Percentiles rank a stretch among this genome's conserved stretches.
These are phyloP conservation scores for Strobilomyces confusus DNA, from an alignment of 768 basidiomycete species.

Conservation along the genomic window DNA sequence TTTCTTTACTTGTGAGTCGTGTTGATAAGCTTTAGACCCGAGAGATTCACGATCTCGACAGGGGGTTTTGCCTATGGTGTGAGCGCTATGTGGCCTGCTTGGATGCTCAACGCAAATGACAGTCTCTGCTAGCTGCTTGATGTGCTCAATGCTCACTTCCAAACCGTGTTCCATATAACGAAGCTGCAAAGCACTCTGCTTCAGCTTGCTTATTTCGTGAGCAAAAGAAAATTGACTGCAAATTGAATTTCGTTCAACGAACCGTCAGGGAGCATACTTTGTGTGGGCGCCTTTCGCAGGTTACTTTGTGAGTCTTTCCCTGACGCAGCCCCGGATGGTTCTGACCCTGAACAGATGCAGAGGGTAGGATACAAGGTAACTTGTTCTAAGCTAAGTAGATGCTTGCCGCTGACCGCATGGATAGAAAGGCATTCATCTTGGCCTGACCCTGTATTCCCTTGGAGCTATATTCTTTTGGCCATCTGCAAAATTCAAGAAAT, in stretches of 20 bases:
- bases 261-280: conserved; percentile 52
- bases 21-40: not conserved
- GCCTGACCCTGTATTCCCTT: conserved; percentile 52
- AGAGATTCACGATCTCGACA: conserved; percentile 11
- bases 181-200: conserved; percentile 72
- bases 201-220: conserved; percentile 67
- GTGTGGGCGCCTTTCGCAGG: conserved; percentile 58
- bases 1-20: conserved; percentile 64
- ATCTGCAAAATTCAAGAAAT: conserved; percentile 61
- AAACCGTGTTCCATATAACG: conserved; percentile 59
- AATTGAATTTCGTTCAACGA: not conserved
- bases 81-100: conserved; percentile 16
- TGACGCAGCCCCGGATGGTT: not conserved
- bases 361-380: conserved; percentile 63
- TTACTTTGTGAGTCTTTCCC: conserved; percentile 43
- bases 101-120: conserved; percentile 14
- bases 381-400: not conserved
- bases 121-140: conserved; percentile 50
- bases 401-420: not conserved
- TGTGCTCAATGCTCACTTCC: conserved; percentile 71
- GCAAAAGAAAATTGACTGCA: conserved; percentile 10
- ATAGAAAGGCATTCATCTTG: conserved; percentile 60
- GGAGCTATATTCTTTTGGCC: conserved; percentile 82
- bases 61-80: conserved; percentile 71
- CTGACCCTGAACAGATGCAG: conserved; percentile 43